Evolutionary conservation across 1,139 yeast genomes (phyloP).

Genomic region (Suhomyces bokatorum): DNA sequence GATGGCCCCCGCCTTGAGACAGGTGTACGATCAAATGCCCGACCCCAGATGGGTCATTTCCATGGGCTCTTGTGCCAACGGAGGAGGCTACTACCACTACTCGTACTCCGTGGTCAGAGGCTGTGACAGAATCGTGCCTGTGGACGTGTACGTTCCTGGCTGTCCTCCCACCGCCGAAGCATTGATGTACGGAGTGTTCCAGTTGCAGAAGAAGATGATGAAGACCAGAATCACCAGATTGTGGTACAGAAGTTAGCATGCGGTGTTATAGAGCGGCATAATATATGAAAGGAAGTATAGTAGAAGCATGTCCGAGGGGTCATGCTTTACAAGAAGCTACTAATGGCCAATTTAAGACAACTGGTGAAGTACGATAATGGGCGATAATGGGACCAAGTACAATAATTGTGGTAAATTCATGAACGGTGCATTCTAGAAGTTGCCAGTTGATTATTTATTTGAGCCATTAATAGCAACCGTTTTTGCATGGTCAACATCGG

Average conservation of each 20-base stretch:
- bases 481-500: no score
- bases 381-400: no score
- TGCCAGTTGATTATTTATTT: no score
- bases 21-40: slow-evolving; percentile 93
- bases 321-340: no score
- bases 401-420: no score
- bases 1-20: slow-evolving; percentile 93
- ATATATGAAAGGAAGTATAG: neutral
- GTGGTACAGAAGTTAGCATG: slow-evolving; percentile 71
- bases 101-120: slow-evolving; percentile 89
- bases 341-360: no score
- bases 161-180: slow-evolving; percentile 94
- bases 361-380: no score
- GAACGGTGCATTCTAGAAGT: no score
- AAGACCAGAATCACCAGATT: slow-evolving; percentile 75
- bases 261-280: neutral
- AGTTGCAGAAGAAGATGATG: slow-evolving; percentile 87
- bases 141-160: slow-evolving; percentile 89
- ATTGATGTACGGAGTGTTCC: slow-evolving; percentile 86
- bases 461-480: no score
- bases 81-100: slow-evolving; percentile 92
- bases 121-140: slow-evolving; percentile 86
- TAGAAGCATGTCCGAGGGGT: no score
- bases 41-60: slow-evolving; percentile 90
- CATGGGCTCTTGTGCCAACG: slow-evolving; percentile 94